Percentiles rank a stretch among this genome's conserved stretches.
phyloP scores from a whole-genome alignment of 257 asterid genomes.

The Eucommia ulmoides region DNA sequence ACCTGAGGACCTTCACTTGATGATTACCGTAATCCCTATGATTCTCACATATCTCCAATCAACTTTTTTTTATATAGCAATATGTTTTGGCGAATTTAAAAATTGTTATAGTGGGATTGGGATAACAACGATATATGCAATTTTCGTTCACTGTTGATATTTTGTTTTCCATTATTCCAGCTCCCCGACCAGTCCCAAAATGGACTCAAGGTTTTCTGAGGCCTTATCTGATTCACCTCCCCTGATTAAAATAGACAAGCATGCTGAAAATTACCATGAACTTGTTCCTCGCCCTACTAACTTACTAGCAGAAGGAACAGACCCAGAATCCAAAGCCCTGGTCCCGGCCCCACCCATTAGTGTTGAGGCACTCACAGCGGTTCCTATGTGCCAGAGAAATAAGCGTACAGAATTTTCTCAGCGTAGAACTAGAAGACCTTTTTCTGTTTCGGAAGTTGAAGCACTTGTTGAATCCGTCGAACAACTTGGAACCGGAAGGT shows the following conservation, averaged over 20 bases:
- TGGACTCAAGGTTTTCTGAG: slow-evolving; percentile 40
- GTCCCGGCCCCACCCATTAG: slow-evolving; percentile 27
- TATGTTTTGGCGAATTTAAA: not conserved
- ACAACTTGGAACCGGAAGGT: slow-evolving; percentile 94
- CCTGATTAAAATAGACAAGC: slow-evolving; percentile 25
- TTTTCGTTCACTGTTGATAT: not conserved
- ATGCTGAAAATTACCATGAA: slow-evolving; percentile 16
- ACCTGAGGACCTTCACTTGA: no score
- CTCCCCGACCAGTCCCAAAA: slow-evolving; percentile 33
- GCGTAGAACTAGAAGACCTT: slow-evolving; percentile 87
- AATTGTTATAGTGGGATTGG: not conserved
- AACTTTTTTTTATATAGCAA: not conserved
- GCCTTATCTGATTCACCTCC: slow-evolving; percentile 24
- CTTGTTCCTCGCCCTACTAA: slow-evolving; percentile 18
- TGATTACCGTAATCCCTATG: not conserved
- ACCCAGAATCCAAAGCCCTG: slow-evolving; percentile 44
- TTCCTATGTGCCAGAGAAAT: slow-evolving; percentile 41
- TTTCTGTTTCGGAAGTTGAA: slow-evolving; percentile 85
- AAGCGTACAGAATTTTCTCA: slow-evolving; percentile 63
- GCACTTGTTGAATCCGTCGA: slow-evolving; percentile 94
- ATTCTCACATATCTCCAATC: not conserved
- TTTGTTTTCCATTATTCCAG: slow-evolving; percentile 22
- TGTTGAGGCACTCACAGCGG: slow-evolving; percentile 43
- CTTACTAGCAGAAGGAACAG: slow-evolving; percentile 20
- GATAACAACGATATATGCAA: not conserved